These are phyloP conservation scores for Coprinopsis strossmayeri DNA, from an alignment of 768 basidiomycete genomes.

Conservation along the genomic window DNA sequence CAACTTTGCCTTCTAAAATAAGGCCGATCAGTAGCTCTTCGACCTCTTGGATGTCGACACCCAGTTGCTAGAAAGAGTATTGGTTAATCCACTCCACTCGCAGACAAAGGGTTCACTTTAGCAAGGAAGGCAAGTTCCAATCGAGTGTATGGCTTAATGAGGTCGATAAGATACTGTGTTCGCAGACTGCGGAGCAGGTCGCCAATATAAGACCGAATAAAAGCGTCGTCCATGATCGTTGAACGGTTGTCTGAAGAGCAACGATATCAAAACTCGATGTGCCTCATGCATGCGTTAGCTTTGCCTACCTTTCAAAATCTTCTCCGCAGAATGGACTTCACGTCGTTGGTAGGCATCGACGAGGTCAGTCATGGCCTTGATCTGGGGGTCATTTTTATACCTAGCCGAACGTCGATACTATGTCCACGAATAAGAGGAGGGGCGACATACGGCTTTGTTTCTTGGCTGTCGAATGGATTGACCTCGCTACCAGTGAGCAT, in stretches of 20 bases:
- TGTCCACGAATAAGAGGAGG: background rate
- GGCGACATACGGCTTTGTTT: slow-evolving; percentile 85
- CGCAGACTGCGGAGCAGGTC: slow-evolving; percentile 91
- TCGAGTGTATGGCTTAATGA: slow-evolving; percentile 96
- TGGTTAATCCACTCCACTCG: background rate
- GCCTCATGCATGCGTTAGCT: background rate
- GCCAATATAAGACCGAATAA: slow-evolving; percentile 94
- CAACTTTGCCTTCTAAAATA: slow-evolving; percentile 95
- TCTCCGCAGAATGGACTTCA: slow-evolving; percentile 97
- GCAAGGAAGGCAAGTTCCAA: slow-evolving; percentile 91
- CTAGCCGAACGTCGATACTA: slow-evolving; percentile 28
- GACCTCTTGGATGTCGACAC: slow-evolving; percentile 86
- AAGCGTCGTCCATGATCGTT: slow-evolving; percentile 94
- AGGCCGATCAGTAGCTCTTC: slow-evolving; percentile 91
- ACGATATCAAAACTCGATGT: background rate
- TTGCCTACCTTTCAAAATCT: slow-evolving; percentile 74
- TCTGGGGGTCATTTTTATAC: slow-evolving; percentile 94
- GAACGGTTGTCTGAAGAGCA: slow-evolving; percentile 69
- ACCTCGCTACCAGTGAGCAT: slow-evolving; percentile 98
- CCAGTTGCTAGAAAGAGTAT: slow-evolving; percentile 67
- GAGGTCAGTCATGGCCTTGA: slow-evolving; percentile 96
- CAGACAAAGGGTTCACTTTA: slow-evolving; percentile 45
- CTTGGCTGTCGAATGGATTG: slow-evolving; percentile 98
- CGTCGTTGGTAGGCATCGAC: slow-evolving; percentile 95
- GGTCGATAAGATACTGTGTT: slow-evolving; percentile 95